Evolutionary conservation across 75 land plant species (phyloP), one percentile per base, ranked within the genome.

Genomic region (Pseudotsuga menziesii): DNA sequence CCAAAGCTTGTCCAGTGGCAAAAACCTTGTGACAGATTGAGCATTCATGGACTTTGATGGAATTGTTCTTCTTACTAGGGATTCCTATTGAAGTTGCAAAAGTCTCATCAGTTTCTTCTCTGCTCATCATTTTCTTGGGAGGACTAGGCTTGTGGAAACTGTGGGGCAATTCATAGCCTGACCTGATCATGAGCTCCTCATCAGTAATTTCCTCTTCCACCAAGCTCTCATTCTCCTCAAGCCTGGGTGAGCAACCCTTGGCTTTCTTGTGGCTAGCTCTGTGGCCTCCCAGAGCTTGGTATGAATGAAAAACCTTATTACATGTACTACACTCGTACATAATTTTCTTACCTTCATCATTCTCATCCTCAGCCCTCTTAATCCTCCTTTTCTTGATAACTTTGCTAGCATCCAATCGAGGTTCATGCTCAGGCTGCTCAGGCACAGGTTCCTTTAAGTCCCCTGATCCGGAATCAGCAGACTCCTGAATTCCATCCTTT

Each of bases 211-310:
- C 77, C 66, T 82, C 81, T 5, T 82, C 81, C 22, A 48, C 11
- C 52, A 44, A 75, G 35, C 67, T 78, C 16, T 77, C 72, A 14
- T 56, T 76, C 58, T 76, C 59, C 58, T 69, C 70, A 2, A 80
- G 59, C 56, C 76, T 55, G 17, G 86, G 81, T 23, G 72, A 85
- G 67, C 86, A 85, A 15, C 88, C 88, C 79, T 85, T 85, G 58
- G 80, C 82, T 60, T 85, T 85, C 72, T 84, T 85, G 86, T 85
- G 88, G 63, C 86, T 83, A 16, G 88, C 88, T 19, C 88, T 77
- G 82, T 85, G 88, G 0, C 88, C 88, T 27, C 86, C 88, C 61
- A 85, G 61, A 57, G 88, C 88, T 73, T 85, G 88, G n/a, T 85
- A 86, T 2, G 88, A 83, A 61, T 85, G 85, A 79, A 85, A 85